phyloP scores from a whole-genome alignment of 83 land plant genomes.

The Larix sibirica region DNA sequence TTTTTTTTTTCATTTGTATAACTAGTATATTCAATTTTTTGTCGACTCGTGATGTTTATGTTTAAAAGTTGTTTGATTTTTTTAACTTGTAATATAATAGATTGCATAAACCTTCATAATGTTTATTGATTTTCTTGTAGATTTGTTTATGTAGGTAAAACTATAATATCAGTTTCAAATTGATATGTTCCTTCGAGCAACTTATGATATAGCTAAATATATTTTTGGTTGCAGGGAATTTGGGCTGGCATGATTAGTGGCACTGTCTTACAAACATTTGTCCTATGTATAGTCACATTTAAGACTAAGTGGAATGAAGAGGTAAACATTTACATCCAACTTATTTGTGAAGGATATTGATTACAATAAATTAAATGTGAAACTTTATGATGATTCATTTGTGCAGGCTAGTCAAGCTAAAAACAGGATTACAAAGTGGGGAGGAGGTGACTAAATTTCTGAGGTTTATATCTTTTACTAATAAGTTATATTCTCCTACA shows the following conservation, averaged over 20 bases:
- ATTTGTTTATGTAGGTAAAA: no score
- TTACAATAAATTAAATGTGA: not conserved
- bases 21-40: no score
- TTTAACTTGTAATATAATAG: no score
- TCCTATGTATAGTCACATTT: conserved; percentile 23
- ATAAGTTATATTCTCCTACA: no score
- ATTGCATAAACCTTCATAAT: no score
- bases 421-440: conserved; percentile 7
- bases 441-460: not conserved
- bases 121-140: no score
- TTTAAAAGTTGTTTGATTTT: no score
- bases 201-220: not conserved
- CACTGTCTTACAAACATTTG: conserved; percentile 30
- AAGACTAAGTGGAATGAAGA: conserved; percentile 46
- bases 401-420: not conserved
- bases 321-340: conserved; percentile 12
- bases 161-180: no score
- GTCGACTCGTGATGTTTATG: no score
- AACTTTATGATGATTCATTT: not conserved
- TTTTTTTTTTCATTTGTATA: no score
- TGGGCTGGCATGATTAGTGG: conserved; percentile 49
- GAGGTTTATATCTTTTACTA: no score
- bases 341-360: not conserved
- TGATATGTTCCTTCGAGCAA: not conserved
- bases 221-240: conserved; percentile 33